Evolutionary conservation across 2,329 filamentous ascomycete species (phyloP), one percentile per base, ranked within the genome.

Genomic region (Lithohypha guttulata): DNA sequence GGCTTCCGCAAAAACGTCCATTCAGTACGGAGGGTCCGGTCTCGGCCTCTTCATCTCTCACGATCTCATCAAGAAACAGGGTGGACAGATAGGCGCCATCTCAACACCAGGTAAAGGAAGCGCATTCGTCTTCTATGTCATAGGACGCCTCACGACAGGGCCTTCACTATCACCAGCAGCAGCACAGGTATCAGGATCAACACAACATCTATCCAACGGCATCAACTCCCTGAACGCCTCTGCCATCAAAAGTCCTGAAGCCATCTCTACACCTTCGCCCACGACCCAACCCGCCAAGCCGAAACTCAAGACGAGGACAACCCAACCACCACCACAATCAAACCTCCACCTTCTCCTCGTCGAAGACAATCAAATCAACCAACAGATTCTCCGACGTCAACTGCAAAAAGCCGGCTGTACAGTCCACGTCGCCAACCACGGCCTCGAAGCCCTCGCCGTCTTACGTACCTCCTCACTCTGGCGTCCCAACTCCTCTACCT

Each of bases 21-120:
- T 84, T 11, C 75, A 84, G 51, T 86, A 87, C 48, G 83, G 83
- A 13, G 83, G 83, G 0, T 83, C 78, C 0, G 83, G 84, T 0
- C 68, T 89, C 1, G 83, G 84, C 0, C 64, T 89, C 0, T 87
- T 85, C 57, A 86, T 89, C 47, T 83, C 77, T 25, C 72, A 81
- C 14, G 74, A 82, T 39, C 67, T 89, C 10, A 83, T 80, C 0
- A 83, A 89, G 54, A 64, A 86, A 8, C 82, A 86, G 55, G 81
- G 81, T n/a, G 83, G 84, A 2, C 77, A 83, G 45, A 86, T 89
- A 29, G 82, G 82, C 2, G 78, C 87, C 0, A 63, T 65, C 14
- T 71, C 68, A 3, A 61, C 68, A 27, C 70, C 67, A 2, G 61
- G 27, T 5, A 29, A 66, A 32, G 71, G 71, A 9, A 72, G 67